Evolutionary conservation across 2,329 filamentous ascomycete species (phyloP), one percentile per base, ranked within the genome.

Genomic region (Alternaria panax): DNA sequence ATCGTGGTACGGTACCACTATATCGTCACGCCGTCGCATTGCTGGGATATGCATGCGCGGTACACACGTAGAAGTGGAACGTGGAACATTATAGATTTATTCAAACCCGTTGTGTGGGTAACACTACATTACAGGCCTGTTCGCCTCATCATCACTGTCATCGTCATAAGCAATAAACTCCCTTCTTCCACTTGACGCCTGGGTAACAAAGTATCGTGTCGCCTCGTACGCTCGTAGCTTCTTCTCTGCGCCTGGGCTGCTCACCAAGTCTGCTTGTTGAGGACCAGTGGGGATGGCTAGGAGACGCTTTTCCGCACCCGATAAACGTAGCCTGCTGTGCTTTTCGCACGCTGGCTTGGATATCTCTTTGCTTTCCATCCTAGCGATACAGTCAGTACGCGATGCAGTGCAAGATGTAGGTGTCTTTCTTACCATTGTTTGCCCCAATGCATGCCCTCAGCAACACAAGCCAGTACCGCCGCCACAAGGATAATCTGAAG

Each of bases 141-240:
- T 70, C 51, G 67, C 60, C 64, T 76, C 74, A 52, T 75, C 74
- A 45, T 76, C 74, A 8, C 72, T 69, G 12, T 75, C 72, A 24
- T 71, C 71, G 6, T 73, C 68, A 51, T 73, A 73, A 7, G 66
- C 65, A 36, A 67, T 65, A 38, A 70, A 74, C 25, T 71, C 67
- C 9, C 63, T 57, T 25, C 63, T 63, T 34, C 67, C 67, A 38
- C 57, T 62, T 16, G 58, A 38, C 14, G 62, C 51, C n/a, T 67
- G 64, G 11, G 59, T 61, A 6, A 66, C 51, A 36, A 70, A 65
- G 22, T 66, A 71, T 12, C 59, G 54, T 25, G 57, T 59, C 3
- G 64, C 32, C n/a, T 67, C 64, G 34, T 71, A 73, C 8, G 64
- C 67, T 7, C 59, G 65, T 12, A 63, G 36, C 28, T 73, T 73